Percentiles rank a stretch among this genome's conserved stretches.
Conservation (phyloP, 805 yeast species). For the Cyberlindnera subsufficiens region DNA sequence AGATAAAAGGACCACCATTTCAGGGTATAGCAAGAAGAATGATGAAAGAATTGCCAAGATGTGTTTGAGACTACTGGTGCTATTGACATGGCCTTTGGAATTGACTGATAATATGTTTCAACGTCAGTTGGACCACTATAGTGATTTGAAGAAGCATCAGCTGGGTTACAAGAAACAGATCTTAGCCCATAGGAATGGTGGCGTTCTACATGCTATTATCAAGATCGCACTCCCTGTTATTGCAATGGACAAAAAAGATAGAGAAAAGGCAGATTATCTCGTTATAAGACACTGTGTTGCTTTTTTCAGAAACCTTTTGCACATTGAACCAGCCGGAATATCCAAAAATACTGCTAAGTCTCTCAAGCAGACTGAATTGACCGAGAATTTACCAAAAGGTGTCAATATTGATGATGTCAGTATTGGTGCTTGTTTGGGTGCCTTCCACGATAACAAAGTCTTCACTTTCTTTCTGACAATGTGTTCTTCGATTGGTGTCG, state of each 20-base stretch:
- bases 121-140: slow-evolving; percentile 51
- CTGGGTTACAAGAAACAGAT: slow-evolving; percentile 64
- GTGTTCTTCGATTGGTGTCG: slow-evolving; percentile 51
- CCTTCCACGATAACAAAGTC: slow-evolving; percentile 67
- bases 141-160: slow-evolving; percentile 62
- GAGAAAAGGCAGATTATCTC: slow-evolving; percentile 67
- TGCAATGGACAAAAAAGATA: slow-evolving; percentile 41
- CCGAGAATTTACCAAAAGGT: slow-evolving; percentile 46
- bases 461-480: slow-evolving; percentile 68
- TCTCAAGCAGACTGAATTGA: slow-evolving; percentile 24
- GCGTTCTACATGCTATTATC: slow-evolving; percentile 61
- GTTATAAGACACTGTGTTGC: slow-evolving; percentile 66
- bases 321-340: slow-evolving; percentile 65
- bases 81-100: slow-evolving; percentile 81
- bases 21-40: slow-evolving; percentile 28
- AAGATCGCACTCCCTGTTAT: slow-evolving; percentile 63
- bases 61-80: slow-evolving; percentile 73
- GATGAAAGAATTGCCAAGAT: slow-evolving; percentile 63
- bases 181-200: slow-evolving; percentile 51
- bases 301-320: slow-evolving; percentile 71
- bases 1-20: slow-evolving; percentile 19
- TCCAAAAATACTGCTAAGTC: slow-evolving; percentile 39
- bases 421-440: slow-evolving; percentile 46
- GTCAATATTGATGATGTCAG: slow-evolving; percentile 64
- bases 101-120: slow-evolving; percentile 43